These are phyloP conservation scores for Ceratobasidium sp. DNA, from an alignment of 1,284 basidiomycete species.

Conservation along the genomic window DNA sequence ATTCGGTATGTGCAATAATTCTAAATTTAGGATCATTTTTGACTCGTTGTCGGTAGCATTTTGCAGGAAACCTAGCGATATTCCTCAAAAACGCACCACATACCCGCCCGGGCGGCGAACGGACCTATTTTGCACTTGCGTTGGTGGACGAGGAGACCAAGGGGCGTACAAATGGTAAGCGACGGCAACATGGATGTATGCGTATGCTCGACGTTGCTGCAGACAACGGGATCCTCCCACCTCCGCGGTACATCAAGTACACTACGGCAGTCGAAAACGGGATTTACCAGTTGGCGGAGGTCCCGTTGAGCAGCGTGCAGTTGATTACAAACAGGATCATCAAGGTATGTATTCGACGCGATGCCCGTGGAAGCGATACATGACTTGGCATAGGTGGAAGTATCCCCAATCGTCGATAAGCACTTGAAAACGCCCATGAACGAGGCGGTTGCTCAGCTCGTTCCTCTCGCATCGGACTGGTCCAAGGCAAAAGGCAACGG, in stretches of 20 bases:
- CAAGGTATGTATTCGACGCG: constrained; percentile 61
- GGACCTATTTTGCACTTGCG: constrained; percentile 75
- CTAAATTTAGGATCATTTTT: neutral
- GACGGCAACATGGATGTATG: constrained; percentile 6
- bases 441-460: constrained; percentile 59
- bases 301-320: constrained; percentile 78
- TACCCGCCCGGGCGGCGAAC: constrained; percentile 57
- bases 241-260: constrained; percentile 71
- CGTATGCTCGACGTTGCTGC: neutral
- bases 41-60: constrained; percentile 64
- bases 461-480: constrained; percentile 64
- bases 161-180: constrained; percentile 49
- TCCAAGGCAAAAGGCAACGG: constrained; percentile 47
- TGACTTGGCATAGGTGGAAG: constrained; percentile 64
- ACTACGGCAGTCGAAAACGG: constrained; percentile 58
- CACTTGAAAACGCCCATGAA: constrained; percentile 70
- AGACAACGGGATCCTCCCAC: constrained; percentile 54
- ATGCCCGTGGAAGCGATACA: constrained; percentile 37
- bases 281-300: constrained; percentile 71
- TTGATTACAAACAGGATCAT: constrained; percentile 74
- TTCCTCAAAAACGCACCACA: constrained; percentile 74
- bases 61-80: constrained; percentile 74
- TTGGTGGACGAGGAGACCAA: constrained; percentile 74
- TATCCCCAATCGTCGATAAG: constrained; percentile 67
- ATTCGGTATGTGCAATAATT: constrained; percentile 64